Conservation (phyloP, 805 yeast genomes). For the Saturnispora galanensis region DNA sequence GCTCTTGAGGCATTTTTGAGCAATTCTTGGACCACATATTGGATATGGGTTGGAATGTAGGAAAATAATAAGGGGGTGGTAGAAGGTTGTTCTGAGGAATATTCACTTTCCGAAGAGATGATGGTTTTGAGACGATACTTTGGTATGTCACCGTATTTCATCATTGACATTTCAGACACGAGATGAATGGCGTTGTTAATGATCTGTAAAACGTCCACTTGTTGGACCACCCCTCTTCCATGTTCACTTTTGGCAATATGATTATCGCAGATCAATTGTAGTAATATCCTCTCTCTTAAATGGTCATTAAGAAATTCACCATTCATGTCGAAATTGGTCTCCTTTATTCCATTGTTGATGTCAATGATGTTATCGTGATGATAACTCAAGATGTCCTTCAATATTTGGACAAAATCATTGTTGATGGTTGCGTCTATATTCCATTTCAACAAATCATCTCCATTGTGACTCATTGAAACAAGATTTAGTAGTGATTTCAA, state of each 20-base stretch:
- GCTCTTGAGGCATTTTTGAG: slow-evolving; percentile 85
- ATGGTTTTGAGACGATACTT: slow-evolving; percentile 42
- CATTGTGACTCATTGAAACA: slow-evolving; percentile 17
- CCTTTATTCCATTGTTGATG: slow-evolving; percentile 68
- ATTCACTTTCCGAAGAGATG: slow-evolving; percentile 20
- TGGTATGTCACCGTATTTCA: slow-evolving; percentile 75
- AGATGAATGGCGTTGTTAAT: slow-evolving; percentile 57
- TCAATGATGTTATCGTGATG: slow-evolving; percentile 81
- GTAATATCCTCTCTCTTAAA: slow-evolving; percentile 72
- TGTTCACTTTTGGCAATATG: slow-evolving; percentile 54
- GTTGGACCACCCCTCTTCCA: slow-evolving; percentile 49
- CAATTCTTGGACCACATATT: slow-evolving; percentile 78
- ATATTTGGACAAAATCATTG: slow-evolving; percentile 38
- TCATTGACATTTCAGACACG: slow-evolving; percentile 72
- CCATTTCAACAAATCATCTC: slow-evolving; percentile 26
- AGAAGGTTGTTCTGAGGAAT: slow-evolving; percentile 22
- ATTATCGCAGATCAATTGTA: slow-evolving; percentile 81
- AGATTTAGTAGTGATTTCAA: slow-evolving; percentile 41
- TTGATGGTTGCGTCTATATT: slow-evolving; percentile 43
- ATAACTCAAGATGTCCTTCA: slow-evolving; percentile 53
- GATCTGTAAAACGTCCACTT: slow-evolving; percentile 52
- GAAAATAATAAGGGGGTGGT: slow-evolving; percentile 33
- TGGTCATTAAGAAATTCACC: slow-evolving; percentile 58
- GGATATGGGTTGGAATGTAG: slow-evolving; percentile 87
- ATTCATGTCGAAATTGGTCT: slow-evolving; percentile 21